Evolutionary conservation across 208 protist species (phyloP).

Genomic region (Leptomonas pyrrhocoris): DNA sequence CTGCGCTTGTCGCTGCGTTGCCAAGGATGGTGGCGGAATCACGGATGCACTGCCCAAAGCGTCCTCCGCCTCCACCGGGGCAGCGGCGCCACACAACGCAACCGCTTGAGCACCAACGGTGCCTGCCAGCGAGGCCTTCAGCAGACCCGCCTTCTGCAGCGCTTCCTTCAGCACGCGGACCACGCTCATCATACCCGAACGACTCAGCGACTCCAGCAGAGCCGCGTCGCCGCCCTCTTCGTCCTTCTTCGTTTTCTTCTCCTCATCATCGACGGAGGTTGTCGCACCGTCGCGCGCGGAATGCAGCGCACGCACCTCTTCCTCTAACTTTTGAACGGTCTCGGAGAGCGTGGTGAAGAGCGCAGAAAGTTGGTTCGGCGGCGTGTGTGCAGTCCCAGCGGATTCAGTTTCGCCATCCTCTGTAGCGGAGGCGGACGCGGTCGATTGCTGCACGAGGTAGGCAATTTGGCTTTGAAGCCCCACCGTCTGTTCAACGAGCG

Average conservation of each 20-base stretch:
- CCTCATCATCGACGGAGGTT: not conserved
- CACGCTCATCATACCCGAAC: conserved; percentile 33
- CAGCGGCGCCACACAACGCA: conserved; percentile 17
- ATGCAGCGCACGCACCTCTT: conserved; percentile 10
- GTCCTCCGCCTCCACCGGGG: too few species aligned
- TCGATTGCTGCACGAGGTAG: conserved; percentile 15
- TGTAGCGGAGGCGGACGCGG: not conserved
- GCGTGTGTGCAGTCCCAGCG: not conserved
- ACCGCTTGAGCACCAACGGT: conserved; percentile 4
- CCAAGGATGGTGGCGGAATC: conserved; percentile 4
- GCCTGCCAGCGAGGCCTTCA: conserved; percentile 11
- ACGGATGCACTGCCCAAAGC: not conserved
- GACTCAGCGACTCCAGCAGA: conserved; percentile 24
- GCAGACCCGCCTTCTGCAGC: conserved; percentile 23
- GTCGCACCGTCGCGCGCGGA: not conserved
- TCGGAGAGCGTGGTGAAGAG: conserved; percentile 8
- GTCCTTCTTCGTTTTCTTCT: not conserved
- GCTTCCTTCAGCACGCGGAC: conserved; percentile 28
- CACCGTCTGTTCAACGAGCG: conserved; percentile 44
- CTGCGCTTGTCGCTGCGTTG: conserved; percentile 19
- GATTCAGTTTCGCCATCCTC: not conserved
- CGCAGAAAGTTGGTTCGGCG: conserved; percentile 1
- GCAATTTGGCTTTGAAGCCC: conserved; percentile 49
- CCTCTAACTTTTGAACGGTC: conserved; percentile 4
- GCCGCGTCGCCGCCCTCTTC: not conserved